These are phyloP conservation scores for Plasmodium malariae DNA, from an alignment of 169 alveolate genomes.

Conservation along the genomic window DNA sequence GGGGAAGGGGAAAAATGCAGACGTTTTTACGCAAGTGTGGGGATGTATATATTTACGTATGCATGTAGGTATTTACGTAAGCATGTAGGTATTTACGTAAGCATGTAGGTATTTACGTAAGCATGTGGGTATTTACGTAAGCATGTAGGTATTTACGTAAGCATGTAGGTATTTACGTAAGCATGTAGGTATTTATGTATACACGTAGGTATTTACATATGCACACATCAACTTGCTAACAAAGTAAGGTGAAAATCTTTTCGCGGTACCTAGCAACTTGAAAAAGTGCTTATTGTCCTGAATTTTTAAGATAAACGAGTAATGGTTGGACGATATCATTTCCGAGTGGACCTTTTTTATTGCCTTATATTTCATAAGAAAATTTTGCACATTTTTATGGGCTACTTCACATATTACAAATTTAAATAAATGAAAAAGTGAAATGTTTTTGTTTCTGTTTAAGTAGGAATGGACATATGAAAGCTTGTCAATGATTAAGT, in stretches of 20 bases:
- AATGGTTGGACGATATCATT: slow-evolving; percentile 8
- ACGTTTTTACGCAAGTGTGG: background rate
- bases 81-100: background rate
- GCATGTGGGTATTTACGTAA: too few species aligned
- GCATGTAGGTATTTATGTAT: too few species aligned
- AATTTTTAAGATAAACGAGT: slow-evolving; percentile 23
- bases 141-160: too few species aligned
- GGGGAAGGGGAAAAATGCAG: background rate
- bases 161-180: too few species aligned
- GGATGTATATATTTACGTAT: background rate
- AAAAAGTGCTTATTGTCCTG: slow-evolving; percentile 30
- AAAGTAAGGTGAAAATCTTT: too few species aligned
- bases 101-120: background rate
- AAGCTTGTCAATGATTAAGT: slow-evolving; percentile 28
- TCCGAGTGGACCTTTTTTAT: slow-evolving; percentile 26
- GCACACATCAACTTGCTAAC: too few species aligned
- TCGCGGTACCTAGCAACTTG: slow-evolving; percentile 32
- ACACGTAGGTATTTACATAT: too few species aligned
- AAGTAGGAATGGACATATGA: slow-evolving; percentile 36
- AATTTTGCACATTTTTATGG: slow-evolving; percentile 15
- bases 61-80: background rate
- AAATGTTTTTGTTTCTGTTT: slow-evolving; percentile 56
- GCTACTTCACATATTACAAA: slow-evolving; percentile 36
- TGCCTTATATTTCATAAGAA: slow-evolving; percentile 8
- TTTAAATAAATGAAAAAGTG: slow-evolving; percentile 38